Conservation (phyloP, 495 filamentous ascomycete genomes). For the Annulohypoxylon stygium region DNA sequence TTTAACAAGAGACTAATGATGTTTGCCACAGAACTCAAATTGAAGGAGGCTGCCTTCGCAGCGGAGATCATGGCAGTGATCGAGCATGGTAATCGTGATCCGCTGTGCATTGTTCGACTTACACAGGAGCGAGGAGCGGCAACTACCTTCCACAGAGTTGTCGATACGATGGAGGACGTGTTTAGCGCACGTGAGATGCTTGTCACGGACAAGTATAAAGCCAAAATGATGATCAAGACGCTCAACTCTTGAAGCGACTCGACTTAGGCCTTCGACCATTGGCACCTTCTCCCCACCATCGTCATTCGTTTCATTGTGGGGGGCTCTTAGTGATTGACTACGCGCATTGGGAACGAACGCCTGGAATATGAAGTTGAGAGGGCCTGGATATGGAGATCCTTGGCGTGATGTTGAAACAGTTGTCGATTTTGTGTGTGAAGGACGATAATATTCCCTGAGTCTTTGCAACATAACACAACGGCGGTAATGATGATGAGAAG, state of each 20-base stretch:
- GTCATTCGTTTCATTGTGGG: not conserved
- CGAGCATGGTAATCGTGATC: constrained; percentile 77
- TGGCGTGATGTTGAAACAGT: not conserved
- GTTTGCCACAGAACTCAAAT: constrained; percentile 68
- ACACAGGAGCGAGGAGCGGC: constrained; percentile 90
- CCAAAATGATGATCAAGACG: constrained; percentile 76
- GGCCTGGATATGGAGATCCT: constrained; percentile 4
- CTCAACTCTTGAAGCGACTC: constrained; percentile 53
- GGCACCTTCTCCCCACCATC: not conserved
- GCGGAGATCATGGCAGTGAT: constrained; percentile 85
- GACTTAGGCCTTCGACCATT: not conserved
- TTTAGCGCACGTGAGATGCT: constrained; percentile 72
- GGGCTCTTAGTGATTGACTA: not conserved
- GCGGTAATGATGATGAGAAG: not conserved
- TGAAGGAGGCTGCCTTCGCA: constrained; percentile 84
- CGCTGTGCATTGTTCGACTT: constrained; percentile 82
- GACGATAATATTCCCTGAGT: not conserved
- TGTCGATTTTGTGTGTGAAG: not conserved
- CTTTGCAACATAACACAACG: not conserved
- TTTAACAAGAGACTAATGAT: constrained; percentile 38
- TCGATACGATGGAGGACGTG: constrained; percentile 76
- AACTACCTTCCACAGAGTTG: constrained; percentile 82
- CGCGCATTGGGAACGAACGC: constrained; percentile 1
- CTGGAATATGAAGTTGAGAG: not conserved
- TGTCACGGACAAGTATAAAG: constrained; percentile 75